These are phyloP conservation scores for Aspergillus conjunctus DNA, from an alignment of 495 filamentous ascomycete species.

Conservation along the genomic window DNA sequence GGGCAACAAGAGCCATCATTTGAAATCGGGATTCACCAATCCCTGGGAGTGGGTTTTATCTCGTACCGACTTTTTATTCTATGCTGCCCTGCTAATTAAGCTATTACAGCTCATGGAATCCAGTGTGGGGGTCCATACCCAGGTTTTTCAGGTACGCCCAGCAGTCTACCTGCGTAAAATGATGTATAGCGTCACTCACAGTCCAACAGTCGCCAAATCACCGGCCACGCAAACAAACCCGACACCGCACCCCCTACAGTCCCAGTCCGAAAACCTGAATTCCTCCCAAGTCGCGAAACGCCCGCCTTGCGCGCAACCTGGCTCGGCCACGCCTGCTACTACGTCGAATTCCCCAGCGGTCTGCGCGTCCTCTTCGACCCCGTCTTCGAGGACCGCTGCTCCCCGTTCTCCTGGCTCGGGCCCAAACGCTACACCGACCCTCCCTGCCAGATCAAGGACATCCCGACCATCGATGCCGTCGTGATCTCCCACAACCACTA, in stretches of 20 bases:
- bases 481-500: constrained; percentile 95
- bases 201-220: constrained; percentile 52
- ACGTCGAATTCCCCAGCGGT: constrained; percentile 86
- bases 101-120: constrained; percentile 38
- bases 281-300: constrained; percentile 62
- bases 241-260: constrained; percentile 68
- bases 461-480: constrained; percentile 84
- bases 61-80: not conserved
- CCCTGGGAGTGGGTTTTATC: constrained; percentile 54
- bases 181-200: no score
- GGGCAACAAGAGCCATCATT: constrained; percentile 58
- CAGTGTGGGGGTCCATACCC: constrained; percentile 13
- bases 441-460: constrained; percentile 76
- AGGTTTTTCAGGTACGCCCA: constrained; percentile 6
- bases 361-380: constrained; percentile 93
- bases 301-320: constrained; percentile 81
- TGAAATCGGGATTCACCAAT: constrained; percentile 61
- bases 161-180: not conserved
- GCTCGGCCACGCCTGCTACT: constrained; percentile 95
- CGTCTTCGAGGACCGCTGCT: constrained; percentile 87
- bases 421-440: constrained; percentile 81
- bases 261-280: constrained; percentile 67
- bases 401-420: constrained; percentile 69
- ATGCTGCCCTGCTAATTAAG: constrained; percentile 22
- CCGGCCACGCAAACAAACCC: constrained; percentile 60